These are phyloP conservation scores for Castanopsis chinensis DNA, from an alignment of 306 rosid genomes.

Conservation along the genomic window DNA sequence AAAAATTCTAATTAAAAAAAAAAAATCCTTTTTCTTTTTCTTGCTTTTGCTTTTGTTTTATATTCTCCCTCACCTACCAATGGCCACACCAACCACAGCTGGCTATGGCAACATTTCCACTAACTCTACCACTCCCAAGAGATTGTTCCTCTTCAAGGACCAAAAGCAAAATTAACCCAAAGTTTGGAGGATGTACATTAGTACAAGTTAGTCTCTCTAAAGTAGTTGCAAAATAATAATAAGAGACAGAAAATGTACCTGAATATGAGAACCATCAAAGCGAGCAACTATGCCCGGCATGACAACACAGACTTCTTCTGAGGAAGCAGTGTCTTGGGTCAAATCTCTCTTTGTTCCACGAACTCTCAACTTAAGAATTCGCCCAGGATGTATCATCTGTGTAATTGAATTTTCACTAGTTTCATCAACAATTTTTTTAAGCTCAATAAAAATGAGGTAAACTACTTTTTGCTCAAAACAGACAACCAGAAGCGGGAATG, in stretches of 20 bases:
- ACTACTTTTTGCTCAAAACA: too few relatives aligned
- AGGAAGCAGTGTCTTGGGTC: constrained; percentile 63
- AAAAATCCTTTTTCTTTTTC: too few relatives aligned
- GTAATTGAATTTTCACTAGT: constrained; percentile 17
- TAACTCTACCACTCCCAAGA: too few relatives aligned
- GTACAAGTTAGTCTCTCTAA: background rate
- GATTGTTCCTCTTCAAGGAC: too few relatives aligned
- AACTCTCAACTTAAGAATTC: constrained; percentile 74
- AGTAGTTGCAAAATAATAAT: background rate
- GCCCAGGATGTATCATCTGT: constrained; percentile 75
- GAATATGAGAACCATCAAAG: constrained; percentile 75
- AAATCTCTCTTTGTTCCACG: constrained; percentile 86
- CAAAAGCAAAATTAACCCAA: background rate
- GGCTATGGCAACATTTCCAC: too few relatives aligned
- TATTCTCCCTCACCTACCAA: too few relatives aligned
- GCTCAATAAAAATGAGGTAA: background rate
- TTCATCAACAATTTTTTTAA: background rate
- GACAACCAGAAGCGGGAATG: too few relatives aligned
- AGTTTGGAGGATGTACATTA: background rate
- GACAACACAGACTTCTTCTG: constrained; percentile 83
- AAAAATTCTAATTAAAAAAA: too few relatives aligned
- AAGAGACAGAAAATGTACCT: constrained; percentile 46
- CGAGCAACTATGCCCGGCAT: constrained; percentile 87
- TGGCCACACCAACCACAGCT: too few relatives aligned
- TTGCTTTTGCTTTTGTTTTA: too few relatives aligned